phyloP scores from a whole-genome alignment of 2,329 filamentous ascomycete genomes.

The Aspergillus fischeri region DNA sequence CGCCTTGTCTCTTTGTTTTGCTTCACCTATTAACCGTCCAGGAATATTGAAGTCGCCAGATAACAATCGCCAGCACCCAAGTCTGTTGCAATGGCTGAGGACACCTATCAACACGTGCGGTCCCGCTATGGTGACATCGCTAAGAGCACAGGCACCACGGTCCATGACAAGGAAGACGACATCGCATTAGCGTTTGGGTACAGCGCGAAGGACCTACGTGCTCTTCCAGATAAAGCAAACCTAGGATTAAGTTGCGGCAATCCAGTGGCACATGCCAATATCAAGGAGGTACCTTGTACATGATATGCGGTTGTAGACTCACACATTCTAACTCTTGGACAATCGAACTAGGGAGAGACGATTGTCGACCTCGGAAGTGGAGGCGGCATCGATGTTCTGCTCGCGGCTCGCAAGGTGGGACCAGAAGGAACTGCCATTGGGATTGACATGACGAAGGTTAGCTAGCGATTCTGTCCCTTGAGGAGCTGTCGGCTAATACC shows the following conservation, averaged over 20 bases:
- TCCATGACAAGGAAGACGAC: too few relatives aligned
- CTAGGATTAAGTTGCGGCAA: conserved; percentile 54
- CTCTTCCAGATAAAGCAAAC: conserved; percentile 47
- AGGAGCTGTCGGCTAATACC: neutral
- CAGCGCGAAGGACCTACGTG: conserved; percentile 45
- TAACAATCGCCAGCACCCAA: too few relatives aligned
- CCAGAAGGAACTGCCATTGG: conserved; percentile 52
- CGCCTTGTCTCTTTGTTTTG: too few relatives aligned
- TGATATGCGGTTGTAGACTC: too few relatives aligned
- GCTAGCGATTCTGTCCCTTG: conserved; percentile 25
- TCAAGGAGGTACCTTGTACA: conserved; percentile 37
- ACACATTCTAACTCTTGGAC: too few relatives aligned
- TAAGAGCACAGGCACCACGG: too few relatives aligned
- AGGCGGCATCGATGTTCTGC: conserved; percentile 57
- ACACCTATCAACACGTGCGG: too few relatives aligned
- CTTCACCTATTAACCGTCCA: too few relatives aligned
- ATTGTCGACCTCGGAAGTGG: conserved; percentile 57
- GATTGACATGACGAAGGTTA: conserved; percentile 57
- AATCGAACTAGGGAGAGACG: conserved; percentile 47
- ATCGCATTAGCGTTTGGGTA: conserved; percentile 47
- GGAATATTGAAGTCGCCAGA: too few relatives aligned
- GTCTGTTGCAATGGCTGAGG: too few relatives aligned
- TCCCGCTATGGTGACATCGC: too few relatives aligned
- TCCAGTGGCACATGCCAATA: conserved; percentile 46
- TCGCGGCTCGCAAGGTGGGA: conserved; percentile 47